Percentiles rank a stretch among this genome's conserved stretches.
Conservation (phyloP, 345 rosid genomes). For the Populus davidiana region DNA sequence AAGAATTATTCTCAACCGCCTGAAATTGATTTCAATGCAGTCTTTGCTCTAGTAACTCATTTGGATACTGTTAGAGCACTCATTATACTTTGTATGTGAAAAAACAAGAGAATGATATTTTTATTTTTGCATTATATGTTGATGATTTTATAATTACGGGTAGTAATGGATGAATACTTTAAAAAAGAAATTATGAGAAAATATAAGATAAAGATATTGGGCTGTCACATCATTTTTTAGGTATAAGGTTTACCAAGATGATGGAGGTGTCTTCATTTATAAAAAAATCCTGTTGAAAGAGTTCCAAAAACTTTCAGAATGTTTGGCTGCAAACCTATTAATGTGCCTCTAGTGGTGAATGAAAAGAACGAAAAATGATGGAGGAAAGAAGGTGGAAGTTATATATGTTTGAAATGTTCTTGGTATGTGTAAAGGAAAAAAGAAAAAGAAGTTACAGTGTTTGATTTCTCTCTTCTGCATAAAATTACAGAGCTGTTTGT, state of each 20-base stretch:
- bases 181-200: conserved; percentile 30
- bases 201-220: neutral
- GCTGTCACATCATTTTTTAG: too few species aligned
- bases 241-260: too few species aligned
- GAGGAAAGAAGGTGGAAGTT: too few species aligned
- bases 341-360: neutral
- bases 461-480: too few species aligned
- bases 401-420: too few species aligned
- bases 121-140: neutral
- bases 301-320: too few species aligned
- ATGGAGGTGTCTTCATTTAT: too few species aligned
- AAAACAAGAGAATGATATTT: neutral
- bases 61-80: neutral
- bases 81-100: neutral
- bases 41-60: neutral
- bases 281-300: neutral
- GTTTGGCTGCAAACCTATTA: too few species aligned
- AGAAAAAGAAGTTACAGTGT: too few species aligned
- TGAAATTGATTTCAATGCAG: neutral
- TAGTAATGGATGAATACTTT: neutral
- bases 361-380: neutral
- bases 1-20: neutral
- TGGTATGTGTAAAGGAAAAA: too few species aligned
- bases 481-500: too few species aligned
- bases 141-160: neutral